phyloP scores from a whole-genome alignment of 1,139 yeast species.

The Pichia sp. region DNA sequence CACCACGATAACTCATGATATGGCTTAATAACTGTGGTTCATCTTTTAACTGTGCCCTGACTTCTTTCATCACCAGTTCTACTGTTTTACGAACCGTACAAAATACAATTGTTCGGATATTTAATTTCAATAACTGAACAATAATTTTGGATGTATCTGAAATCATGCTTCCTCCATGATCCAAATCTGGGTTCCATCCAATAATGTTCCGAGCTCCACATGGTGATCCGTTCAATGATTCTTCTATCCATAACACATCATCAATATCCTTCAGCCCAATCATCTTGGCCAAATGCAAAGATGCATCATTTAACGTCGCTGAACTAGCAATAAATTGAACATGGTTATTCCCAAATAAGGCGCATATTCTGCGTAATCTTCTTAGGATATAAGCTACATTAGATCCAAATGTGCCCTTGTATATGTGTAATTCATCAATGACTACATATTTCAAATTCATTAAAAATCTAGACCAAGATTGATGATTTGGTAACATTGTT shows the following conservation, averaged over 20 bases:
- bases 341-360: conserved; percentile 43
- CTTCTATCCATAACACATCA: conserved; percentile 59
- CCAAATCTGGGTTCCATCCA: conserved; percentile 74
- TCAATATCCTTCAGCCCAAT: conserved; percentile 52
- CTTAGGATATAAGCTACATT: conserved; percentile 85
- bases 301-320: conserved; percentile 80
- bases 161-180: conserved; percentile 67
- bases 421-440: conserved; percentile 85
- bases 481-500: conserved; percentile 70
- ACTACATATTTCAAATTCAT: conserved; percentile 63
- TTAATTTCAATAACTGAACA: conserved; percentile 54
- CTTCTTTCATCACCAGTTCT: conserved; percentile 81
- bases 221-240: conserved; percentile 76
- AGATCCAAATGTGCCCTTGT: conserved; percentile 86
- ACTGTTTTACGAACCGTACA: conserved; percentile 84
- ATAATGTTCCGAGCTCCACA: conserved; percentile 67
- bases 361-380: conserved; percentile 59
- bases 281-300: conserved; percentile 59
- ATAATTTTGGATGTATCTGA: conserved; percentile 70
- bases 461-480: conserved; percentile 67
- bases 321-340: conserved; percentile 81
- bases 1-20: conserved; percentile 93
- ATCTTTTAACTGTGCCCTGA: conserved; percentile 46
- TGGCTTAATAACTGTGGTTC: conserved; percentile 47
- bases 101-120: conserved; percentile 80